Percentiles rank a stretch among this genome's conserved stretches.
Conservation (phyloP, 164 flowering plant species). For the Kingdonia uniflora region DNA sequence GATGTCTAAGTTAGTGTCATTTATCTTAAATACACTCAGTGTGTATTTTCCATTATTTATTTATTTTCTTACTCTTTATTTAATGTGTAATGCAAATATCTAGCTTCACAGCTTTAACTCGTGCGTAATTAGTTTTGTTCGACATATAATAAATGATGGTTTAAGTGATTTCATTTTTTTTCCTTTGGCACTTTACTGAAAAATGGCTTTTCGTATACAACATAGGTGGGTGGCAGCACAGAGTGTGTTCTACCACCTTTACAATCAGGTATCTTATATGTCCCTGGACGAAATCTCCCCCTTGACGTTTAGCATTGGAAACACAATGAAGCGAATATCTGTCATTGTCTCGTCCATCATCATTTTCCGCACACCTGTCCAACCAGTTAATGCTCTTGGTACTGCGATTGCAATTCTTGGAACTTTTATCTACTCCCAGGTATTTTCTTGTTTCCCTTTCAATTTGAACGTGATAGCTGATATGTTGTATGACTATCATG, state of each 20-base stretch:
- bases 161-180: neutral
- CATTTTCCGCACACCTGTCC: slow-evolving; percentile 87
- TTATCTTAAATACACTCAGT: no score
- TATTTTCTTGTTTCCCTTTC: slow-evolving; percentile 12
- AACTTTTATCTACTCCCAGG: slow-evolving; percentile 97
- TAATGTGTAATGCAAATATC: no score
- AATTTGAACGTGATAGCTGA: no score
- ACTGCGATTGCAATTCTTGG: slow-evolving; percentile 91
- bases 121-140: no score
- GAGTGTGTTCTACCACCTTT: slow-evolving; percentile 83
- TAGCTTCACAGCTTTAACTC: no score
- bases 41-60: no score
- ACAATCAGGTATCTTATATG: slow-evolving; percentile 92
- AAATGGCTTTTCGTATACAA: slow-evolving; percentile 6
- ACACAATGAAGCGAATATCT: slow-evolving; percentile 90
- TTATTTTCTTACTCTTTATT: no score
- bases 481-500: neutral
- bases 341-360: slow-evolving; percentile 95
- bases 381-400: slow-evolving; percentile 84
- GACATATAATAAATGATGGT: no score
- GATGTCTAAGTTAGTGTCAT: no score
- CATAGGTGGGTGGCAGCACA: slow-evolving; percentile 92
- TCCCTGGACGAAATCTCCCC: slow-evolving; percentile 87
- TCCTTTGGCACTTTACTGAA: slow-evolving; percentile 5
- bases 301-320: slow-evolving; percentile 90